These are phyloP conservation scores for Yarrowia sp. DNA, from an alignment of 805 yeast genomes.

Conservation along the genomic window DNA sequence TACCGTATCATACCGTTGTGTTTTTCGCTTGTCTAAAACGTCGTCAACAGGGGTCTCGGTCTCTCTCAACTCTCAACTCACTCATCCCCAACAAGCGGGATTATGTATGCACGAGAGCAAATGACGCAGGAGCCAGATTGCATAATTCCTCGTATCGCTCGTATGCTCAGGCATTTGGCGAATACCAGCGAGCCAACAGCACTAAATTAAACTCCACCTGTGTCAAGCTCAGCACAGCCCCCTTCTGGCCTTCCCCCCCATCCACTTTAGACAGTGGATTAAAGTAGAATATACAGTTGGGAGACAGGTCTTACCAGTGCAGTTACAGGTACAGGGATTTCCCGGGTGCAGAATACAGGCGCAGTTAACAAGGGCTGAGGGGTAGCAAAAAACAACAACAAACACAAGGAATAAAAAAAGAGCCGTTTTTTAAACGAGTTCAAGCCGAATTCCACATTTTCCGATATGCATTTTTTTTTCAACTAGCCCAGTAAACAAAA, in stretches of 20 bases:
- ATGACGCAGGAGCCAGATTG: background rate
- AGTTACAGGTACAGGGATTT: too few species aligned
- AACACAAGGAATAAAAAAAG: too few species aligned
- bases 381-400: too few species aligned
- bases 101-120: background rate
- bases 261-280: background rate
- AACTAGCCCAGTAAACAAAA: too few species aligned
- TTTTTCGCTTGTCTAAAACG: background rate
- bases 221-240: constrained; percentile 5
- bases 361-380: too few species aligned
- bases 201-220: background rate
- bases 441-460: too few species aligned
- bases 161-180: background rate
- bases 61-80: background rate
- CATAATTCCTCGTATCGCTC: background rate
- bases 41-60: background rate
- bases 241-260: background rate
- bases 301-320: background rate
- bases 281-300: background rate
- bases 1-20: background rate
- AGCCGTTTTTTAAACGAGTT: too few species aligned
- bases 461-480: too few species aligned
- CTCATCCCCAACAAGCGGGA: background rate
- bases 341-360: too few species aligned
- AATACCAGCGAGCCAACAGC: background rate